These are phyloP conservation scores for Kodamaea laetipori DNA, from an alignment of 805 yeast genomes.

Conservation along the genomic window DNA sequence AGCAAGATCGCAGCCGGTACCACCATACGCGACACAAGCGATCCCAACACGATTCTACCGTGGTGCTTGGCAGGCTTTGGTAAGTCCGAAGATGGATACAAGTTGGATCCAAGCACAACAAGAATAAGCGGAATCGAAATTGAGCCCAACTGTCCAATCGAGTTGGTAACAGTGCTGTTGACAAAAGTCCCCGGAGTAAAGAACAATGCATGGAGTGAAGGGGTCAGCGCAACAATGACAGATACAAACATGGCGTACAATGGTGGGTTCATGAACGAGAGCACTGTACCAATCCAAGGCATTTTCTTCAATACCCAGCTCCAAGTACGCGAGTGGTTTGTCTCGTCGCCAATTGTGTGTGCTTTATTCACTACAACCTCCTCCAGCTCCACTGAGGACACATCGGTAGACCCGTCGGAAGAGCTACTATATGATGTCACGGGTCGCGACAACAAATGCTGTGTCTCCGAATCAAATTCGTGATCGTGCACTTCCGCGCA, in stretches of 20 bases:
- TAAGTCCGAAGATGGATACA: conserved; percentile 66
- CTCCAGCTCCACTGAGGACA: conserved; percentile 6
- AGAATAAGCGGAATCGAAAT: conserved; percentile 78
- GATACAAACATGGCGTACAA: conserved; percentile 73
- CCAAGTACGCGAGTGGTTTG: background rate
- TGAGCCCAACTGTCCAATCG: conserved; percentile 66
- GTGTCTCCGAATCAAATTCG: conserved; percentile 11
- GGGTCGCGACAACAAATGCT: background rate
- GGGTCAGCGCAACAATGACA: conserved; percentile 67
- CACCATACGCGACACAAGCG: conserved; percentile 76
- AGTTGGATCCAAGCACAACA: conserved; percentile 76
- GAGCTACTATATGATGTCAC: background rate
- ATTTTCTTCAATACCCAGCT: conserved; percentile 12
- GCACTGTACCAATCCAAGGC: conserved; percentile 23
- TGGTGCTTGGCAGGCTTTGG: conserved; percentile 68
- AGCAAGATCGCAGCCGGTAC: conserved; percentile 67
- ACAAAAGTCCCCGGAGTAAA: conserved; percentile 57
- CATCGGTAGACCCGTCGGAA: conserved; percentile 5
- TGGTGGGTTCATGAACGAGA: conserved; percentile 75
- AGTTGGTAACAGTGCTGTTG: conserved; percentile 63
- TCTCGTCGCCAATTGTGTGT: background rate
- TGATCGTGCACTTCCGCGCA: conserved; percentile 11
- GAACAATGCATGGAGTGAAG: conserved; percentile 56
- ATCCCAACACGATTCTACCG: conserved; percentile 63
- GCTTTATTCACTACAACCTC: conserved; percentile 8